Evolutionary conservation across 1,284 basidiomycete species (phyloP), one percentile per base, ranked within the genome.

Genomic region (Spongiforma sp.): DNA sequence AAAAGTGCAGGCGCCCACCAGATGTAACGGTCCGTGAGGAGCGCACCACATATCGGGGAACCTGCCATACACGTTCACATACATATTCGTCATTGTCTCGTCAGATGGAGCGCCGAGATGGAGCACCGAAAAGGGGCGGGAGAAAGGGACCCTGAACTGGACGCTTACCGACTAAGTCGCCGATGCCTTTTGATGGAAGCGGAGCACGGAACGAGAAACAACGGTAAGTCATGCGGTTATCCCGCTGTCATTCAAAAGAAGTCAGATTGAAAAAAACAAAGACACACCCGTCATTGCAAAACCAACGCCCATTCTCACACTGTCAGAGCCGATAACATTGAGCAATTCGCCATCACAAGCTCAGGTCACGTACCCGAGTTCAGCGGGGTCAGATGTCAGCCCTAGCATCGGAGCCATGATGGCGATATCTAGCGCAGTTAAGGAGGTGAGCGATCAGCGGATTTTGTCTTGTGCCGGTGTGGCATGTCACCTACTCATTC

Each of bases 401-500:
- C 63, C 65, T 4, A 72, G 34, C 73, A 77, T 68, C 1, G 71
- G 74, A 0, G 67, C 59, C 67, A 67, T 73, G 65, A 76, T 55
- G 1, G 66, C 68, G 14, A 74, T 62, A 54, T 67, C 73, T 76
- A 30, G 10, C 0, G 17, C 5, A 12, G 24, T 30, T 12, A 24
- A 11, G 28, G 28, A 52, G 32, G 14, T 5, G 24, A 48, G 24
- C 14, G 46, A 9, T 30, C 21, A 5, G 17, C 15, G 10, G 21
- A 19, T 10, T 32, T 8, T n/a, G n/a, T n/a, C 28, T 52, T 14
- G 28, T 52, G 17, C 32, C 28, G 17, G 17, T 4, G 17, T 9
- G 56, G 15, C 57, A 71, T 78, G 66, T 60, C 80, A 33, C 52
- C 30, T 55, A 81, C 82, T 76, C 24, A 71, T 68, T 6, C 83